These are phyloP conservation scores for Pelargonium cotyledonis DNA, from an alignment of 441 rosid genomes.

Conservation along the genomic window DNA sequence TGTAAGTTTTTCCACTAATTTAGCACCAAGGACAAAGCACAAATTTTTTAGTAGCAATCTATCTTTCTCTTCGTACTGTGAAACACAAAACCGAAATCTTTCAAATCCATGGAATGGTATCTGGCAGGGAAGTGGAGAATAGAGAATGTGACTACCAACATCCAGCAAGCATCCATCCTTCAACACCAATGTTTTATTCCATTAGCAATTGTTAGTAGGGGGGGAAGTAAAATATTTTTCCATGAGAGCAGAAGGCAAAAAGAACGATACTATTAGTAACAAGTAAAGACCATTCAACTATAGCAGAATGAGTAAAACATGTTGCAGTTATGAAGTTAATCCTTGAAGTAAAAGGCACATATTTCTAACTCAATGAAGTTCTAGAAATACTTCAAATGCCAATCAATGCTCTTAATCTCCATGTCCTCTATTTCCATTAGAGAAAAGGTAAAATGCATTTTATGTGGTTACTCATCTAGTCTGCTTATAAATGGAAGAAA, in stretches of 20 bases:
- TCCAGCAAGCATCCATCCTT: slow-evolving; percentile 82
- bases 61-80: slow-evolving; percentile 80
- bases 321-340: not conserved
- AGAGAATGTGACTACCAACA: slow-evolving; percentile 74
- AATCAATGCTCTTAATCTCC: not conserved
- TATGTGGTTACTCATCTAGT: not conserved
- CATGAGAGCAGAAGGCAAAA: slow-evolving; percentile 1
- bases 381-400: not conserved
- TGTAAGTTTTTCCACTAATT: slow-evolving; percentile 54
- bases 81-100: slow-evolving; percentile 69
- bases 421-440: not conserved
- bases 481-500: no score
- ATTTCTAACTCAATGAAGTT: not conserved
- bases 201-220: slow-evolving; percentile 21
- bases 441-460: not conserved
- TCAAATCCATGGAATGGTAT: slow-evolving; percentile 83
- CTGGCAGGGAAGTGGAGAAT: slow-evolving; percentile 83
- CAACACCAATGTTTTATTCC: slow-evolving; percentile 32
- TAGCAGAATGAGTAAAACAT: not conserved
- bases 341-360: not conserved
- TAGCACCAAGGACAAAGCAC: slow-evolving; percentile 85
- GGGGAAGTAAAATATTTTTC: slow-evolving; percentile 9
- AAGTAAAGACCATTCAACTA: not conserved
- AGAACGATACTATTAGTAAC: not conserved
- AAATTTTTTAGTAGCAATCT: slow-evolving; percentile 63